phyloP scores from a whole-genome alignment of 2,329 filamentous ascomycete species.

The Malbranchea zuffiana region DNA sequence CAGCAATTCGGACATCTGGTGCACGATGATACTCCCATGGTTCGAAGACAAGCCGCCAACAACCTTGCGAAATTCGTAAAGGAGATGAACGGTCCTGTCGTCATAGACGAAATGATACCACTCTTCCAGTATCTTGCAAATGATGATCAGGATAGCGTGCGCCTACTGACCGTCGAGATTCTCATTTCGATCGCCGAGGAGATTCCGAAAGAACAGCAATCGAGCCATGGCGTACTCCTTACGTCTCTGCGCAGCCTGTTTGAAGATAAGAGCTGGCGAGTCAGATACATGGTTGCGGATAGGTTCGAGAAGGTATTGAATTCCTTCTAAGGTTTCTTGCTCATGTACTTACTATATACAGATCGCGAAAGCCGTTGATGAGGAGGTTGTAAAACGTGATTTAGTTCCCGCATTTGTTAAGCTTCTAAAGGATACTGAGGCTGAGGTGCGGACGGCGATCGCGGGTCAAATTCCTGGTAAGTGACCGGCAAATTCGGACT shows the following conservation, averaged over 20 bases:
- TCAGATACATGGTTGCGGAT: constrained; percentile 98
- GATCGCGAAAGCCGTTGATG: constrained; percentile 97
- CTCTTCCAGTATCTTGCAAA: constrained; percentile 93
- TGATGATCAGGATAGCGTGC: constrained; percentile 96
- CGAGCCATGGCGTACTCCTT: constrained; percentile 85
- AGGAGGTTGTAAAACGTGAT: constrained; percentile 88
- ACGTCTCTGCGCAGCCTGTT: constrained; percentile 86
- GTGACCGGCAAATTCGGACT: constrained; percentile 8
- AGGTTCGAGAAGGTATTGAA: constrained; percentile 82
- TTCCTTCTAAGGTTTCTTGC: background rate
- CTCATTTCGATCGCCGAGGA: constrained; percentile 94
- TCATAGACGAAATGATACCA: constrained; percentile 98
- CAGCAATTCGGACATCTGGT: constrained; percentile 88
- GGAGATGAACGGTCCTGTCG: constrained; percentile 81
- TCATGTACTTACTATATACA: constrained; percentile 29
- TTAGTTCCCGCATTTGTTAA: constrained; percentile 95
- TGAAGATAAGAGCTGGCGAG: constrained; percentile 98
- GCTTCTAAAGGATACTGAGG: constrained; percentile 93
- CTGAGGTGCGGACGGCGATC: constrained; percentile 92
- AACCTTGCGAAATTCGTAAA: constrained; percentile 96
- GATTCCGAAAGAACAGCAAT: constrained; percentile 95
- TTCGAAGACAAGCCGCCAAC: constrained; percentile 89
- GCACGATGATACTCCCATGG: constrained; percentile 98
- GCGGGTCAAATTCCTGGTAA: constrained; percentile 86
- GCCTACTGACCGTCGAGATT: constrained; percentile 89